These are phyloP conservation scores for Pseudotsuga menziesii DNA, from an alignment of 75 land plant genomes.

Conservation along the genomic window DNA sequence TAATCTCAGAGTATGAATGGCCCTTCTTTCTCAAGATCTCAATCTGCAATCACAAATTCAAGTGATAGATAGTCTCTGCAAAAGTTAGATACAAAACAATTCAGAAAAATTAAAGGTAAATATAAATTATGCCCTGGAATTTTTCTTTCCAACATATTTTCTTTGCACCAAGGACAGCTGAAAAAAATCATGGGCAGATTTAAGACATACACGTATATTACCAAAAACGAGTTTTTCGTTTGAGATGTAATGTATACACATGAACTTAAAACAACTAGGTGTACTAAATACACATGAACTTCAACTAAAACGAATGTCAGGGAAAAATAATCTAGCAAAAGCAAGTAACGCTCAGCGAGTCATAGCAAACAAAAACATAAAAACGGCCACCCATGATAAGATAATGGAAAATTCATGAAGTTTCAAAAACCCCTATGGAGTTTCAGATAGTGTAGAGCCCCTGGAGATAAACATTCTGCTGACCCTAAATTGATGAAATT, in stretches of 20 bases:
- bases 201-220: neutral
- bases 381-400: no score
- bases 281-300: no score
- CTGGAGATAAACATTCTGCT: neutral
- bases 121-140: neutral
- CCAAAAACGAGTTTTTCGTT: no score
- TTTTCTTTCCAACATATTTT: neutral
- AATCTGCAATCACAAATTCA: slow-evolving; percentile 44
- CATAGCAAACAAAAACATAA: no score
- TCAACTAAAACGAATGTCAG: no score
- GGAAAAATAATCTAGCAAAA: no score
- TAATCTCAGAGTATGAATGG: slow-evolving; percentile 94
- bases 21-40: slow-evolving; percentile 97
- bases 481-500: neutral
- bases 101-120: neutral
- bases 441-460: neutral
- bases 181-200: neutral
- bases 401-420: slow-evolving; percentile 10
- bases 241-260: no score
- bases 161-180: neutral
- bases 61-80: neutral
- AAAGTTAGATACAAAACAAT: neutral
- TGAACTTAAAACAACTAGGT: no score
- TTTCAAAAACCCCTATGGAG: no score
- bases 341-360: no score